Evolutionary conservation across 1,284 basidiomycete genomes (phyloP).

Genomic region (Boletus mariae): DNA sequence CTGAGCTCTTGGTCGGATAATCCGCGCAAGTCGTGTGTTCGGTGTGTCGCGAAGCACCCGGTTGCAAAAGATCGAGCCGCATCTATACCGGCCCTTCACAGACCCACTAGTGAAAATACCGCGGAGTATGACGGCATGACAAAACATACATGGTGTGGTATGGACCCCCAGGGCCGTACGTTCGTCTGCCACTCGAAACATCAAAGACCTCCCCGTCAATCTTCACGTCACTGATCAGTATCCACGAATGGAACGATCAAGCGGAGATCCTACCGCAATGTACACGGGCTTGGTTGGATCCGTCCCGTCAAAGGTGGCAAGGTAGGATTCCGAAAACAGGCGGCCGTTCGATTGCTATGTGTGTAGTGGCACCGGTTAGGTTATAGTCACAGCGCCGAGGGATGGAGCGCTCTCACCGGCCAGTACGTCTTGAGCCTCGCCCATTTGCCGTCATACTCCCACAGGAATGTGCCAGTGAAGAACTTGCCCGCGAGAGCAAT

Average conservation of each 20-base stretch:
- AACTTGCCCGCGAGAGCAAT: conserved; percentile 69
- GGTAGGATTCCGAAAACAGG: conserved; percentile 68
- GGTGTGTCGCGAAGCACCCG: conserved; percentile 87
- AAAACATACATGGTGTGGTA: conserved; percentile 75
- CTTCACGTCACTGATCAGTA: conserved; percentile 37
- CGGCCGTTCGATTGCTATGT: conserved; percentile 49
- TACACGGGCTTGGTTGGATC: conserved; percentile 74
- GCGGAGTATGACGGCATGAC: conserved; percentile 13
- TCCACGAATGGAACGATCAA: conserved; percentile 1
- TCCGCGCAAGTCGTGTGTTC: conserved; percentile 87
- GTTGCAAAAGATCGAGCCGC: conserved; percentile 89
- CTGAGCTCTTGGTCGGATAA: conserved; percentile 67
- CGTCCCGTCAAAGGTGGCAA: conserved; percentile 75
- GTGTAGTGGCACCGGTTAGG: conserved; percentile 7
- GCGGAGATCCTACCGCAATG: conserved; percentile 61
- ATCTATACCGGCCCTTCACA: conserved; percentile 75
- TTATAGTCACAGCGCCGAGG: neutral
- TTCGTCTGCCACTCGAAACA: conserved; percentile 68
- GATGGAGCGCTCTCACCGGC: conserved; percentile 42
- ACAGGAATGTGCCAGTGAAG: conserved; percentile 74
- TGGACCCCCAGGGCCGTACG: conserved; percentile 89
- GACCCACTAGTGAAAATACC: conserved; percentile 17
- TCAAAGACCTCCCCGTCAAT: conserved; percentile 94
- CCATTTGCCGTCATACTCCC: conserved; percentile 71
- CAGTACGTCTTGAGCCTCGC: conserved; percentile 53